phyloP scores from a whole-genome alignment of 2,329 filamentous ascomycete species.

The Cercospora nicotianae region DNA sequence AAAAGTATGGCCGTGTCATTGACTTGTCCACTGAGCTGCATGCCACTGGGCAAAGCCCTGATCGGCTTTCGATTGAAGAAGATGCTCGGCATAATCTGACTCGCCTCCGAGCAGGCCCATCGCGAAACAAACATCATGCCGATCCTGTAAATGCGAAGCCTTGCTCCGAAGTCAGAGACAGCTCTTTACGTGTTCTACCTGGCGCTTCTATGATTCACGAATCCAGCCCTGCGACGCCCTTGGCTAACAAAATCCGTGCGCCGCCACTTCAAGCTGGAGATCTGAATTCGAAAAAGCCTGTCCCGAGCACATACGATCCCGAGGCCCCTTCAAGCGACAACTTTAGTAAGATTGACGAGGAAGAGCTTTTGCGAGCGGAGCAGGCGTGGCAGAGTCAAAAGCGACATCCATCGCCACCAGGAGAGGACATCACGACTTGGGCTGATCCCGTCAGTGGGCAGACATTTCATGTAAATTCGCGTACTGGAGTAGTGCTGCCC shows the following conservation, averaged over 20 bases:
- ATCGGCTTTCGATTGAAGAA: background rate
- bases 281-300: background rate
- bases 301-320: background rate
- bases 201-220: background rate
- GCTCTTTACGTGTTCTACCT: background rate
- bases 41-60: background rate
- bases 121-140: background rate
- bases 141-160: background rate
- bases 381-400: background rate
- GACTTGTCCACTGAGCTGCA: background rate
- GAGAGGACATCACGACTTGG: constrained; percentile 55
- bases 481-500: constrained; percentile 52
- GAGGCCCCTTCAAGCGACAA: constrained; percentile 30
- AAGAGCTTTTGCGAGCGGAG: constrained; percentile 21
- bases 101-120: background rate
- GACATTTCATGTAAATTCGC: constrained; percentile 53
- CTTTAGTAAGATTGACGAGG: constrained; percentile 33
- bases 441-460: constrained; percentile 60
- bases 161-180: background rate
- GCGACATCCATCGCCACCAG: background rate
- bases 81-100: background rate
- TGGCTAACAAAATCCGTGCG: background rate
- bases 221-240: background rate
- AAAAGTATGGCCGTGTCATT: background rate
- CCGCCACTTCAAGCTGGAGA: background rate